Evolutionary conservation across 768 basidiomycete species (phyloP), one percentile per base, ranked within the genome.

Genomic region (Suillus alpinus): DNA sequence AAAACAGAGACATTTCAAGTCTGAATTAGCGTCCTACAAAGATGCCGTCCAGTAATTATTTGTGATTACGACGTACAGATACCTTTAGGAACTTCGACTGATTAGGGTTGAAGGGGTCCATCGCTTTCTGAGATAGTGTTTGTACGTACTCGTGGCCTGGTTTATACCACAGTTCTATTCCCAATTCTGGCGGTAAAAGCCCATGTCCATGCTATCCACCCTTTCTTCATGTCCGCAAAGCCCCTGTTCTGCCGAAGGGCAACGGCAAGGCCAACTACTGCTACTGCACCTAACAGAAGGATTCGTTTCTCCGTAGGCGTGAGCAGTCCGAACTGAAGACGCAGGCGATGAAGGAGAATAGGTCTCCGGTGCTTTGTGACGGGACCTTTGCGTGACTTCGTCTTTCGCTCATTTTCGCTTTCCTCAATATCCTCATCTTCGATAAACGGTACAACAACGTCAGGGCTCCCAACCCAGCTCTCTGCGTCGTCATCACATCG

Each of bases 211-310:
- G 53, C 23, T 29, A 39, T 55, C 53, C 37, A 55, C 20, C 53
- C 53, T 39, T 12, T 39, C 37, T 36, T 37, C 37, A 23, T 18
- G 9, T 55, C 53, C 10, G 8, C n/a, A 26, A 62, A 5, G 16
- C 56, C 23, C n/a, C 23, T 47, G 43, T 29, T 43, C 41, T 61
- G 44, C 26, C 37, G 60, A 49, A 74, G 53, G 2, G 87, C 88
- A 69, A 92, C 77, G 9, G 88, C 89, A 23, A 90, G 82, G 13
- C 88, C 88, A 6, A 92, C 76, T 13, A 88, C 83, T 31, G 92
- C 69, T 34, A 91, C 81, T 23, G 88, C 87, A 26, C 89, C 86
- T 18, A 85, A 83, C 34, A 89, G 75, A 69, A 89, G 60, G 6
- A 69, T 58, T 36, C 71, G 65, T 29, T 73, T 68, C 31, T 74